A percentile compares a stretch with the other conserved stretches of the same genome.
Conservation (phyloP, 1,284 basidiomycete genomes). For the Rhodotorula sp. region DNA sequence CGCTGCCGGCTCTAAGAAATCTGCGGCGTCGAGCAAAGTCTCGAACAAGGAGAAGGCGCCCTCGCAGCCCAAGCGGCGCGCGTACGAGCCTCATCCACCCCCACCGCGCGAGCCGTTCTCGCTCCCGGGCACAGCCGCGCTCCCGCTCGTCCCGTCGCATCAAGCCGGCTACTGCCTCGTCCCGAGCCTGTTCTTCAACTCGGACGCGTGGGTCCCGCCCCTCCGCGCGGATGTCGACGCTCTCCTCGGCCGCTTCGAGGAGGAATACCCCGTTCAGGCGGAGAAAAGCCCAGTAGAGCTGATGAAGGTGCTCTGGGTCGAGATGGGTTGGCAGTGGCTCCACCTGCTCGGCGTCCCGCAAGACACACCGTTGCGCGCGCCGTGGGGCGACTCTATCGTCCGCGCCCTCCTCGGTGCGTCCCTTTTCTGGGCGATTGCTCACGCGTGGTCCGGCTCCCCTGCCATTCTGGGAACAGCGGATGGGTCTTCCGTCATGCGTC, state of each 20-base stretch:
- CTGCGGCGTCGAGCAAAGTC: background rate
- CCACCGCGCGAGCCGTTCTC: background rate
- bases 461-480: too few relatives aligned
- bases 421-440: background rate
- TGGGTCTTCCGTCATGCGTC: too few relatives aligned
- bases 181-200: constrained; percentile 15
- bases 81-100: background rate
- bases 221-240: constrained; percentile 18
- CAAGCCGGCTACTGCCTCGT: background rate
- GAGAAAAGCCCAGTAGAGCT: constrained; percentile 5
- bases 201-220: constrained; percentile 20
- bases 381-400: constrained; percentile 20
- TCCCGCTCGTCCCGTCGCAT: constrained; percentile 8
- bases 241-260: constrained; percentile 10
- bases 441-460: too few relatives aligned
- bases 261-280: background rate
- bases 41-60: background rate
- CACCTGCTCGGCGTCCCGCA: constrained; percentile 17
- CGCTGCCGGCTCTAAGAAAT: background rate
- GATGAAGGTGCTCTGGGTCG: constrained; percentile 16
- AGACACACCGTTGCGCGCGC: background rate
- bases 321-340: constrained; percentile 17
- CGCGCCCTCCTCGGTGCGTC: constrained; percentile 19
- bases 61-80: background rate
- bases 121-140: background rate